These are phyloP conservation scores for Claviceps digitariae DNA, from an alignment of 2,329 filamentous ascomycete species.

Conservation along the genomic window DNA sequence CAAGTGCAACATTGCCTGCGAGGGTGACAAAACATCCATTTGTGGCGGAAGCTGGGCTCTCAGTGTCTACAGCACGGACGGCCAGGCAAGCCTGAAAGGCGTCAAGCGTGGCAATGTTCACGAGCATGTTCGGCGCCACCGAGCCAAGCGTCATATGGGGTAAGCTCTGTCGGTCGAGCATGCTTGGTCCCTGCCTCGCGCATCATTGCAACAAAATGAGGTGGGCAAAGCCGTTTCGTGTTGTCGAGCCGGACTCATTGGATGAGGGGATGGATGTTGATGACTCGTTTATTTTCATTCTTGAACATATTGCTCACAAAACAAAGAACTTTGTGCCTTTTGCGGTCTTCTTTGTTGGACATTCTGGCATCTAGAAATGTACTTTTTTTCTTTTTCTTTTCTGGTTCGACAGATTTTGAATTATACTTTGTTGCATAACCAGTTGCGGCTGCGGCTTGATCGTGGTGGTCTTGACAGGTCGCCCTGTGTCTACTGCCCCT, in stretches of 20 bases:
- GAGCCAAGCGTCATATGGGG: constrained; percentile 16
- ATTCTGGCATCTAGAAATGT: background rate
- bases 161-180: background rate
- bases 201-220: no score
- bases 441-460: no score
- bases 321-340: background rate
- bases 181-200: background rate
- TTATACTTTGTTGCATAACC: no score
- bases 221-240: background rate
- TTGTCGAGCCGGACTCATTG: background rate
- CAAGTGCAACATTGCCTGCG: constrained; percentile 31
- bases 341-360: background rate
- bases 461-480: no score
- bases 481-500: no score
- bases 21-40: constrained; percentile 30
- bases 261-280: background rate
- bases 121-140: constrained; percentile 22
- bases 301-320: background rate
- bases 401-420: no score
- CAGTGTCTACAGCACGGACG: constrained; percentile 28
- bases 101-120: constrained; percentile 22
- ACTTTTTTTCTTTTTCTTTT: background rate
- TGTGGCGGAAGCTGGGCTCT: constrained; percentile 38
- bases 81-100: constrained; percentile 14
- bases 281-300: background rate